These are phyloP conservation scores for Paulownia fortunei DNA, from an alignment of 257 asterid genomes.

Conservation along the genomic window DNA sequence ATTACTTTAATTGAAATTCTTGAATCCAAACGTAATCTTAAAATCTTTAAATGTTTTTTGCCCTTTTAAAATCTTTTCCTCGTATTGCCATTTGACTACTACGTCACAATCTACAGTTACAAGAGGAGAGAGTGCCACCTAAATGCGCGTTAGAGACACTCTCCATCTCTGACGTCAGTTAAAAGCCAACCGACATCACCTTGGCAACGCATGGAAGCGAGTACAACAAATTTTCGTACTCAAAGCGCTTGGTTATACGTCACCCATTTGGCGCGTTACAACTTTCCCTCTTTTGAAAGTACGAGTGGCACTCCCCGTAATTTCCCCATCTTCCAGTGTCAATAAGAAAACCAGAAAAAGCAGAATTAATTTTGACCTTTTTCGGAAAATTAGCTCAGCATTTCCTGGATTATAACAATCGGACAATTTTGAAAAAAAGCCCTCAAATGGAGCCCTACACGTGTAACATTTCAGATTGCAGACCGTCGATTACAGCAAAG, in stretches of 20 bases:
- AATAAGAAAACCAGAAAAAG: not conserved
- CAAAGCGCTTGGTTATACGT: not conserved
- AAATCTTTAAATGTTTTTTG: no score
- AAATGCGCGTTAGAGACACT: not conserved
- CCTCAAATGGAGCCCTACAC: conserved; percentile 5
- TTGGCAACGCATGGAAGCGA: not conserved
- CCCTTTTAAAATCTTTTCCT: no score
- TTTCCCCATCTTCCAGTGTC: not conserved
- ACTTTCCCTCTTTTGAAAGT: not conserved
- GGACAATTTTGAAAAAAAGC: not conserved
- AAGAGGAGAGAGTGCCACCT: not conserved
- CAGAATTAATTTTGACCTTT: not conserved
- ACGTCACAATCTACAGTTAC: not conserved
- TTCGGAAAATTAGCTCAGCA: not conserved
- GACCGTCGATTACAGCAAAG: not conserved
- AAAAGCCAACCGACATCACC: not conserved
- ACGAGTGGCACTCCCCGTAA: conserved; percentile 26
- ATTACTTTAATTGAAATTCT: no score
- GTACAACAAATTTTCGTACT: not conserved
- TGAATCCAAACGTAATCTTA: no score
- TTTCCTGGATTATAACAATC: not conserved
- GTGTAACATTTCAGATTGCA: not conserved
- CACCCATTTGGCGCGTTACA: not conserved
- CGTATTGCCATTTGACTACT: no score
- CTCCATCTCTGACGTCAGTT: not conserved